Conservation (phyloP, 257 asterid species). For the Rauvolfia tetraphylla region DNA sequence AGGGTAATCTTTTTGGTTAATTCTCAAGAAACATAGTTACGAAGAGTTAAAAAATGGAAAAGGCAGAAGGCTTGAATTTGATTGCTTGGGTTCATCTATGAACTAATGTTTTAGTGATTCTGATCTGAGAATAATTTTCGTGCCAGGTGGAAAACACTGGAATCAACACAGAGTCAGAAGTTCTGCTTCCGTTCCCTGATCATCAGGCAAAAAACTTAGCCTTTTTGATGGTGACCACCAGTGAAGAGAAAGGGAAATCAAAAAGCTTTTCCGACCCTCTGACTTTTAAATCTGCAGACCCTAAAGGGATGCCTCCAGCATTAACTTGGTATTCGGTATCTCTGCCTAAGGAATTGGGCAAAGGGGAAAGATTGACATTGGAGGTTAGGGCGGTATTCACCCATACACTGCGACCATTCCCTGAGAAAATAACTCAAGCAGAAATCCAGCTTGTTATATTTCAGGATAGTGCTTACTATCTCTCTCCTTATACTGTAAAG, state of each 20-base stretch:
- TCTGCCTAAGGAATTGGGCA: slow-evolving; percentile 66
- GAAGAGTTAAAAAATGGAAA: too few species aligned
- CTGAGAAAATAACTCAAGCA: slow-evolving; percentile 91
- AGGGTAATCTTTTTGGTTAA: neutral
- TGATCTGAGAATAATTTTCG: neutral
- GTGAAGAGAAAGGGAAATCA: slow-evolving; percentile 73
- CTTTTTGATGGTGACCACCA: slow-evolving; percentile 40
- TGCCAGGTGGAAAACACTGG: slow-evolving; percentile 72
- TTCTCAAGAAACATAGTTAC: neutral
- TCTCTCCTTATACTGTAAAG: slow-evolving; percentile 74
- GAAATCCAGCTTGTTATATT: slow-evolving; percentile 74
- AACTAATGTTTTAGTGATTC: neutral
- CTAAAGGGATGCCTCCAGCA: slow-evolving; percentile 61
- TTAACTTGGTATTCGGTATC: slow-evolving; percentile 73
- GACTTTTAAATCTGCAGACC: slow-evolving; percentile 43
- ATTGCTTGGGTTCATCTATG: slow-evolving; percentile 7
- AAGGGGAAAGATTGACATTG: slow-evolving; percentile 67
- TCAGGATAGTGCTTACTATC: slow-evolving; percentile 82
- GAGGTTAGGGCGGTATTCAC: slow-evolving; percentile 75
- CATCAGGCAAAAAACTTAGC: slow-evolving; percentile 63
- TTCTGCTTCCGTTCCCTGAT: slow-evolving; percentile 68
- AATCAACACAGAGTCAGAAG: slow-evolving; percentile 46
- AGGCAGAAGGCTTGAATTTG: neutral
- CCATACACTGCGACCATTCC: slow-evolving; percentile 66
- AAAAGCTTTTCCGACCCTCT: slow-evolving; percentile 48